A percentile compares a stretch with the other conserved stretches of the same genome.
These are phyloP conservation scores for Cryptococcus sp. DNA, from an alignment of 1,284 basidiomycete species.

Conservation along the genomic window DNA sequence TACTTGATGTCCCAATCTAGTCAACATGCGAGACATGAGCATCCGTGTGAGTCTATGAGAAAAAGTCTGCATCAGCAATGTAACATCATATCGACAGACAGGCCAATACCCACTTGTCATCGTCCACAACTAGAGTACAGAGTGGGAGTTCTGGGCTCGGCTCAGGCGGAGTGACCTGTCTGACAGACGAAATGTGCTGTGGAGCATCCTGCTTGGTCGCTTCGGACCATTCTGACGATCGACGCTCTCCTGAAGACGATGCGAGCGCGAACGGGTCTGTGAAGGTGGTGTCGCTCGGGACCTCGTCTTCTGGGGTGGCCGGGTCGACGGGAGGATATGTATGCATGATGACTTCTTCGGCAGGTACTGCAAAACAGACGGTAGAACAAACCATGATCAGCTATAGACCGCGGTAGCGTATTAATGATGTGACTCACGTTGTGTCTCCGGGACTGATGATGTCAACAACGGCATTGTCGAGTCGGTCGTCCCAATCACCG, in stretches of 20 bases:
- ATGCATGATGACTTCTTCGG: slow-evolving; percentile 26
- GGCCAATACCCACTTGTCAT: slow-evolving; percentile 45
- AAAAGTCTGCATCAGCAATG: neutral
- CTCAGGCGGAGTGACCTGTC: slow-evolving; percentile 3
- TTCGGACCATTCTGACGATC: slow-evolving; percentile 20
- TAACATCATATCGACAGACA: neutral
- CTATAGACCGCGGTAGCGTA: too few species aligned
- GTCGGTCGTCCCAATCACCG: slow-evolving; percentile 28
- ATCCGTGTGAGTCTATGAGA: slow-evolving; percentile 68
- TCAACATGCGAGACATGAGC: slow-evolving; percentile 78
- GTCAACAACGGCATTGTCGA: slow-evolving; percentile 29
- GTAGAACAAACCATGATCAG: neutral
- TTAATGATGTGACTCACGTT: slow-evolving; percentile 5
- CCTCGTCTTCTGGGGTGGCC: slow-evolving; percentile 8
- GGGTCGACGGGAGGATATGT: slow-evolving; percentile 20
- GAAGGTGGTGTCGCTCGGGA: slow-evolving; percentile 14
- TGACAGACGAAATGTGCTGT: neutral
- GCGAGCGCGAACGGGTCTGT: slow-evolving; percentile 20
- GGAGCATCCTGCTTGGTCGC: neutral
- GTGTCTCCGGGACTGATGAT: slow-evolving; percentile 5
- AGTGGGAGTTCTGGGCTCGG: slow-evolving; percentile 34
- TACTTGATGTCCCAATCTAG: slow-evolving; percentile 74
- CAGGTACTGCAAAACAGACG: slow-evolving; percentile 8
- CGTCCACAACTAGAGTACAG: slow-evolving; percentile 52
- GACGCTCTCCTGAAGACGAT: slow-evolving; percentile 8